A percentile compares a stretch with the other conserved stretches of the same genome.
These are phyloP conservation scores for Monotropa hypopitys DNA, from an alignment of 179 eudicot genomes.

Conservation along the genomic window DNA sequence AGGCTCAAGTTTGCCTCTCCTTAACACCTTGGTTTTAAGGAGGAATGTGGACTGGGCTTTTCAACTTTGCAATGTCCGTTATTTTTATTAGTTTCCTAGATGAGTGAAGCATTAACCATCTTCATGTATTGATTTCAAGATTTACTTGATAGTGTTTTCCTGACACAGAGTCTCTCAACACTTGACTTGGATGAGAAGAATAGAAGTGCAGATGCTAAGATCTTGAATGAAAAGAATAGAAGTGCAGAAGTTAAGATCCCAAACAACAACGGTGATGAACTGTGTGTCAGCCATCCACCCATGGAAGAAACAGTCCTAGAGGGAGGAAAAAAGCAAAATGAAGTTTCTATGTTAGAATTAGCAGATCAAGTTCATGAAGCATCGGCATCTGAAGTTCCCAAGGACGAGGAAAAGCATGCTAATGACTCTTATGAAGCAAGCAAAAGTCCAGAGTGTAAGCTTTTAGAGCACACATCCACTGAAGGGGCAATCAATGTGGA, in stretches of 20 bases:
- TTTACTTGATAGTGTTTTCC: neutral
- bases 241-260: constrained; percentile 7
- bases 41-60: too few relatives aligned
- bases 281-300: neutral
- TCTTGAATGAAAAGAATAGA: constrained; percentile 9
- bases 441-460: neutral
- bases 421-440: neutral
- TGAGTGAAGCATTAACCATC: too few relatives aligned
- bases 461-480: neutral
- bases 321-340: constrained; percentile 1
- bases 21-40: too few relatives aligned
- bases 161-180: constrained; percentile 12
- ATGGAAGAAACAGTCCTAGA: constrained; percentile 2
- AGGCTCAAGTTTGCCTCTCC: too few relatives aligned
- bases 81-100: too few relatives aligned
- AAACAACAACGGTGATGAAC: constrained; percentile 3
- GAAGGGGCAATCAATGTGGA: neutral
- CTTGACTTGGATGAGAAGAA: constrained; percentile 12
- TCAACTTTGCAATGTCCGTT: too few relatives aligned
- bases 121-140: neutral
- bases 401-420: constrained; percentile 1
- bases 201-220: constrained; percentile 4
- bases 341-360: neutral
- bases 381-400: constrained; percentile 3
- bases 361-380: constrained; percentile 3